Conservation (phyloP, 192 early-diverging fungal genomes). For the Coemansia nantahalensis region DNA sequence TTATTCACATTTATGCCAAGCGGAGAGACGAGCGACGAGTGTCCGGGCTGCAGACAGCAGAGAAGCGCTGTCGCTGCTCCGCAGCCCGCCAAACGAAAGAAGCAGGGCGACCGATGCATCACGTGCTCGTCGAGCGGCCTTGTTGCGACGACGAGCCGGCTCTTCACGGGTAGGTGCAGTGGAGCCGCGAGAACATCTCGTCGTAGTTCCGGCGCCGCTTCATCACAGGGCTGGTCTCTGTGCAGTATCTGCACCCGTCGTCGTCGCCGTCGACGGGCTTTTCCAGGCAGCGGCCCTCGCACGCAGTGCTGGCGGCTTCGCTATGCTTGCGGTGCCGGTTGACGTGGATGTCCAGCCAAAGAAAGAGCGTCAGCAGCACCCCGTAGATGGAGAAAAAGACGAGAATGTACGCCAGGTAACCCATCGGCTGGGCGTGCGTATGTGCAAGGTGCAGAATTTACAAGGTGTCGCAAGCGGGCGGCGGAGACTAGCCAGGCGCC, state of each 20-base stretch:
- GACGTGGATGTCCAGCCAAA: background rate
- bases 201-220: background rate
- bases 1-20: conserved; percentile 2
- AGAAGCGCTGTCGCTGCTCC: no score
- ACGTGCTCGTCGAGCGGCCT: background rate
- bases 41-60: no score
- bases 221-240: background rate
- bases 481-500: no score
- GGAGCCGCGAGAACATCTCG: conserved; percentile 3
- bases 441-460: no score
- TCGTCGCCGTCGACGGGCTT: background rate
- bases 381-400: background rate
- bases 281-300: background rate
- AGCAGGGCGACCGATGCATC: no score
- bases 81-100: background rate
- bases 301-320: background rate
- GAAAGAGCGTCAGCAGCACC: background rate
- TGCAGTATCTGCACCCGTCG: background rate
- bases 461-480: no score
- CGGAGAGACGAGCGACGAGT: background rate
- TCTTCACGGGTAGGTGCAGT: no score
- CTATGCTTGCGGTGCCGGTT: background rate
- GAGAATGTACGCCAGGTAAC: no score
- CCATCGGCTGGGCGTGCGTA: no score
- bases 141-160: no score